Percentiles rank a stretch among this genome's conserved stretches.
Conservation (phyloP, 768 basidiomycete genomes). For the Mycena capillaripes region DNA sequence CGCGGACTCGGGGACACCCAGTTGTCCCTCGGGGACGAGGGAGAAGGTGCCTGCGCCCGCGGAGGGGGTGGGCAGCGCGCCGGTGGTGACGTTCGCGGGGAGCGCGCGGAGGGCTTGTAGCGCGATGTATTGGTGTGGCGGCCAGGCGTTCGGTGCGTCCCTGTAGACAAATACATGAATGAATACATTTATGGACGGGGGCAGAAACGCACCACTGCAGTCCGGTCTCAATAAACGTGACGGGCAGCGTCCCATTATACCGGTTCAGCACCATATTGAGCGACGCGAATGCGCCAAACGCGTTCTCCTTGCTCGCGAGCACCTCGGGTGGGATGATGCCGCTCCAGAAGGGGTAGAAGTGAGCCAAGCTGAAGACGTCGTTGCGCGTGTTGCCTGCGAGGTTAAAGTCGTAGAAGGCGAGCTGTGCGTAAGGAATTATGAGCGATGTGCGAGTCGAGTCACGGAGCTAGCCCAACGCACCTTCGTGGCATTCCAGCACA, state of each 20-base stretch:
- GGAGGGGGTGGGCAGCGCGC: slow-evolving; percentile 64
- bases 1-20: slow-evolving; percentile 78
- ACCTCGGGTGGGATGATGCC: slow-evolving; percentile 87
- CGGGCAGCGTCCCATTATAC: slow-evolving; percentile 90
- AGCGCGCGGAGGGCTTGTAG: slow-evolving; percentile 83
- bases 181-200: neutral
- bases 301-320: slow-evolving; percentile 63
- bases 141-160: slow-evolving; percentile 94
- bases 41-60: slow-evolving; percentile 71
- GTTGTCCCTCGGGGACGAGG: slow-evolving; percentile 84
- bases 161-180: slow-evolving; percentile 47
- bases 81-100: slow-evolving; percentile 77
- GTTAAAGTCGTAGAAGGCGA: slow-evolving; percentile 96
- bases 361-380: slow-evolving; percentile 77
- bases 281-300: slow-evolving; percentile 81
- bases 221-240: slow-evolving; percentile 83
- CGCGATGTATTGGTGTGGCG: slow-evolving; percentile 86
- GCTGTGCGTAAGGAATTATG: slow-evolving; percentile 34
- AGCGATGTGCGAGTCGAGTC: too few species aligned
- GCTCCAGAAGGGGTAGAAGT: slow-evolving; percentile 90
- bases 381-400: slow-evolving; percentile 75
- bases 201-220: slow-evolving; percentile 76
- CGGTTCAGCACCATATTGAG: slow-evolving; percentile 84
- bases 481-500: slow-evolving; percentile 86
- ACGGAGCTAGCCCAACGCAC: slow-evolving; percentile 46